Evolutionary conservation across 176 grass and related monocot species (phyloP), one percentile per base, ranked within the genome.

Genomic region (Alopecurus myosuroides): DNA sequence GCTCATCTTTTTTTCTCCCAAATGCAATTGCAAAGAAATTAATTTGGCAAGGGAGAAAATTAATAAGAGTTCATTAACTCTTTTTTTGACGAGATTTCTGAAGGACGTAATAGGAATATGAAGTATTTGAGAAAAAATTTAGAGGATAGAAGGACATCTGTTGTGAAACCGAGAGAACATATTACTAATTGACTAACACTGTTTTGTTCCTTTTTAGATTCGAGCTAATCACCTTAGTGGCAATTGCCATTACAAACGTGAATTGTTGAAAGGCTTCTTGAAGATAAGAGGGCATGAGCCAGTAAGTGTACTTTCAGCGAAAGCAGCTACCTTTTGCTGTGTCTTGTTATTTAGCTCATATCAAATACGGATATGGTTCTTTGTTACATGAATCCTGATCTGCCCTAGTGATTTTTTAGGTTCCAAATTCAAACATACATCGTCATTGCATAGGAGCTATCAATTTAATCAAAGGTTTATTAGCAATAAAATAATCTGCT

Each of bases 141-240:
- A 63, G 60, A 63, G 28, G 60, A 13, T 33, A 33, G 33, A 61
- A 31, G 28, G 2, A 33, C 60, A 31, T 63, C 28, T 62, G 17
- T 63, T 63, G 60, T 63, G 57, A 61, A 63, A 29, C 25, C 13
- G 60, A 31, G 60, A 31, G 26, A 58, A 26, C 55, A 63, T 63
- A 45, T 74, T 30, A 46, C 25, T 85, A 29, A 60, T 74, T 53
- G 48, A 82, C 41, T 77, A 55, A 65, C 12, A 40, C 22, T 85
- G 64, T 15, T 37, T 52, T 63, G 65, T 81, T 9, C 20, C 31
- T 80, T 85, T 64, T 70, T 77, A 99, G 93, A 99, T 99, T 82
- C 90, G 97, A 30, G 93, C 97, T 82, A 99, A 99, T 89, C 89
- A 92, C 72, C 91, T 99, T 66, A 96, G 93, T 82, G 93, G 97